Evolutionary conservation across 179 eudicot genomes (phyloP), one percentile per base, ranked within the genome.

Genomic region (Silene coronaria): DNA sequence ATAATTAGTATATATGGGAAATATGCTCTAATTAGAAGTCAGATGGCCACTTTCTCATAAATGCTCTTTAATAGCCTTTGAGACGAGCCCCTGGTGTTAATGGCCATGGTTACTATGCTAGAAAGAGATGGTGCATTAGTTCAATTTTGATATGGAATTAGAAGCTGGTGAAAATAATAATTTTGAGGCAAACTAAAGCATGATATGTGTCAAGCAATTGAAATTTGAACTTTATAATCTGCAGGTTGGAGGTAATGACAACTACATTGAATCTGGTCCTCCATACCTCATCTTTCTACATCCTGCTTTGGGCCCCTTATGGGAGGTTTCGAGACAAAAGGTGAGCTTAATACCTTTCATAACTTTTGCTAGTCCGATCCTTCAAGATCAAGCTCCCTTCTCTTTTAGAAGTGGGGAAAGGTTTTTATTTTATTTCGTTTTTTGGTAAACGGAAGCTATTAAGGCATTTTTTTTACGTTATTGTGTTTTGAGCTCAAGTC

Each of bases 241-340:
- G 69, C 87, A 95, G 99, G 83, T 92, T 70, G 91, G 83, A 80
- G 85, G 81, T 81, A 89, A 95, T 81, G 91, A 92, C 51, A 79
- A 81, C 48, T 95, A 92, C 83, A 78, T 84, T 73, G 80, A 88
- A 73, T 85, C 91, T 86, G 93, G 97, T 71, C 99, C 97, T 30
- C 99, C 99, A 12, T 91, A 83, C 85, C 95, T 95, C 65, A 81
- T 93, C 73, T 84, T 91, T 68, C 91, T 95, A 65, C 99, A 95
- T 87, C 99, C 97, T 74, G 97, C 97, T 81, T 85, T 95, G 53
- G 99, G 99, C 13, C 99, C 97, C 64, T 85, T 95, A 10, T 95
- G 99, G 99, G 96, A 88, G 88, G 87, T 95, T 72, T 84, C 91
- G 27, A 88, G 97, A 79, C 97, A 95, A 83, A 95, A 95, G 83